Evolutionary conservation across 192 early-diverging fungal species (phyloP), one percentile per base, ranked within the genome.

Genomic region (Diversispora epigaea): DNA sequence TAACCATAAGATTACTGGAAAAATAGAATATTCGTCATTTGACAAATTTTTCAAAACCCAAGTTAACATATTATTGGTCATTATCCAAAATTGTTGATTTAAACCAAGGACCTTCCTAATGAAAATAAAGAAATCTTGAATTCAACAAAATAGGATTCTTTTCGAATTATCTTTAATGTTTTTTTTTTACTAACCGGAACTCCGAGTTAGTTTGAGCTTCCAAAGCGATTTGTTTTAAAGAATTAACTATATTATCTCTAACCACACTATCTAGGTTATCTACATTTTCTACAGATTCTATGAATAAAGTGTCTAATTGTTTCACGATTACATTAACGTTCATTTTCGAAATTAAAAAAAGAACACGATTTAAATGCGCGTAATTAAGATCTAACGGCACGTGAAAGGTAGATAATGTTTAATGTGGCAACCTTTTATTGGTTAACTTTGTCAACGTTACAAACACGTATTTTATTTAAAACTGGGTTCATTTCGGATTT

Each of bases 131-230:
- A 43, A 17, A 63, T 7, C 14, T 41, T 15, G 39, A 15, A 17
- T 25, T 7, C 40, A 17, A 43, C 17, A 5, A 64, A 64, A 15
- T 45, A 10, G 7, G 45, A 39, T 43, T 19, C 22, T 8, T 21
- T 43, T 15, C 9, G 44, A 65, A 17, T 7, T 15, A 3, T 39
- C 15, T 12, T 14, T 41, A 11, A 9, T 25, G n/a, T 60, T 17
- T 4, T 17, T 21, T 15, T 47, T 66, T 14, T 7, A 46, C n/a
- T 45, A 21, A 66, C 64, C 64, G 22, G 15, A 17, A 66, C 21
- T 41, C 14, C 17, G 39, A 46, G n/a, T 46, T 66, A n/a, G n/a
- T 45, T 66, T 66, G 64, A 66, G 64, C 39, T 46, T 6, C 19
- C 43, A 7, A 21, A 21, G n/a, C 15, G 19, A 66, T 66, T 22